Evolutionary conservation across 345 rosid genomes (phyloP), one percentile per base, ranked within the genome.

Genomic region (Corymbia maculata): DNA sequence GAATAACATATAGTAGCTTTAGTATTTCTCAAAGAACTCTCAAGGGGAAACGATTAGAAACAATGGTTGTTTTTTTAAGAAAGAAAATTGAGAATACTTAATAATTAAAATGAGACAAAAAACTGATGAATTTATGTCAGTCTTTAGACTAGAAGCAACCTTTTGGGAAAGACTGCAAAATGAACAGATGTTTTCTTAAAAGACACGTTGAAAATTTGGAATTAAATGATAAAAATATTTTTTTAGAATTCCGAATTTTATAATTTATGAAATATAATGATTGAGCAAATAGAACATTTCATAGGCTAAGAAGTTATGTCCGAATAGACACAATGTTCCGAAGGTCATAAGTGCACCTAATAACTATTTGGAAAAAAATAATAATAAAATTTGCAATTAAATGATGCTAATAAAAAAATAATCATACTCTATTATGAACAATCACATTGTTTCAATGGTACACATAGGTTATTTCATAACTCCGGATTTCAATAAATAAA

Each of bases 291-390:
- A 28, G 28, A 55, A 55, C 61, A 11, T 55, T 21, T 55, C 61
- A 55, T 0, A 55, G 13, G 61, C 12, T 55, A 55, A 55, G 61
- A 55, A 55, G 28, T 55, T 55, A 22, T 55, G 9, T 22, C 0
- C 1, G 0, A 21, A 8, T 0, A 1, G 22, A 21, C 6, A 0
- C 11, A 55, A 21, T 55, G 9, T 55, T 22, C 24, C 24, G 21
- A 55, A 55, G 61, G 13, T 55, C 24, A 22, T 55, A 55, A 55
- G 28, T 21, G 6, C 13, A 1, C 61, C 61, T 55, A 55, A 55
- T 55, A 19, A 53, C 21, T 26, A 21, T 53, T 50, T 9, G 59
- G 9, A 4, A 55, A 55, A 36, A 21, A 53, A 53, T 19, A 53
- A 53, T 53, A 19, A 53, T 7, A 53, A 53, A 3, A 55, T 19